These are phyloP conservation scores for Aspergillus indologenus DNA, from an alignment of 495 filamentous ascomycete species.

Conservation along the genomic window DNA sequence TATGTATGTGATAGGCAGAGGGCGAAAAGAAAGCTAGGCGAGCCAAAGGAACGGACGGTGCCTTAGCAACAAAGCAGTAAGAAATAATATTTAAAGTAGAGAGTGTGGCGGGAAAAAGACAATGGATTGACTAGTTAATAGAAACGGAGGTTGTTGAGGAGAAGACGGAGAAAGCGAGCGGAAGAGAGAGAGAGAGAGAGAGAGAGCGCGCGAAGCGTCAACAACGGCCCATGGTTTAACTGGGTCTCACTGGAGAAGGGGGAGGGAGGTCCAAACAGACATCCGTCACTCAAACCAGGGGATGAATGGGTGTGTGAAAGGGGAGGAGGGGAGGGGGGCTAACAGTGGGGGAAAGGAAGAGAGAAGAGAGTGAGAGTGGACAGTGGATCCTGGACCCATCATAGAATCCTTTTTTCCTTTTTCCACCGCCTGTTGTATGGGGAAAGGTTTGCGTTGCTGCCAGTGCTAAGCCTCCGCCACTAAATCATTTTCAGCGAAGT, in stretches of 20 bases:
- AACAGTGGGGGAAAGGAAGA: no score
- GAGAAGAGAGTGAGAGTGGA: not conserved
- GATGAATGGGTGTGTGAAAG: no score
- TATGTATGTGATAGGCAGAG: constrained; percentile 2
- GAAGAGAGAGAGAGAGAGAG: not conserved
- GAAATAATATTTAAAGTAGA: constrained; percentile 11
- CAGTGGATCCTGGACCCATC: not conserved
- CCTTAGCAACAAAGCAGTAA: constrained; percentile 22
- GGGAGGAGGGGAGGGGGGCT: constrained; percentile 7
- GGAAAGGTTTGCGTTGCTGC: constrained; percentile 19
- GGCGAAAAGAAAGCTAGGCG: not conserved
- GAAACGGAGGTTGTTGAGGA: not conserved
- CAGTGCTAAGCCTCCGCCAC: constrained; percentile 32
- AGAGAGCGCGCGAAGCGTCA: constrained; percentile 12
- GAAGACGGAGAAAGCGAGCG: not conserved
- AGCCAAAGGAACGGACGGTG: constrained; percentile 23
- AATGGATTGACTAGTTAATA: not conserved
- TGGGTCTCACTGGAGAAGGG: not conserved
- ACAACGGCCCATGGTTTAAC: constrained; percentile 18
- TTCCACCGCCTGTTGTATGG: constrained; percentile 9
- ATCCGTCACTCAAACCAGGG: constrained; percentile 11
- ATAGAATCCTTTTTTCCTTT: no score
- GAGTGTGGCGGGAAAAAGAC: constrained; percentile 2
- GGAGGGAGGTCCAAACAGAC: not conserved
- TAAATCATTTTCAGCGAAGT: constrained; percentile 4